Evolutionary conservation across 2,329 filamentous ascomycete species (phyloP), one percentile per base, ranked within the genome.

Genomic region (Trichoderma sp.): DNA sequence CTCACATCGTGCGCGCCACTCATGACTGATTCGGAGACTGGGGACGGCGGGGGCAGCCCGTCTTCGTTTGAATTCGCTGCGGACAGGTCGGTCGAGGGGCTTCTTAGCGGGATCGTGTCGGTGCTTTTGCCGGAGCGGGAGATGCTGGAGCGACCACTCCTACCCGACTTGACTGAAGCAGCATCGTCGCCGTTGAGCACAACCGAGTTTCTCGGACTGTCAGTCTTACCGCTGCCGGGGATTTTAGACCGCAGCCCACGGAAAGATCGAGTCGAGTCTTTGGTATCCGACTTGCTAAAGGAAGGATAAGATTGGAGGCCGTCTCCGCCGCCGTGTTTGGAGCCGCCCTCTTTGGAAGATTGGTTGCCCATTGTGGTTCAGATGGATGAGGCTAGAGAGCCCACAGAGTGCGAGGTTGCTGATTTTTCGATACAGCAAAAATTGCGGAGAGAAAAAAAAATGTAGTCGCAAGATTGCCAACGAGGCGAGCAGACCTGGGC

Each of bases 211-310:
- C 93, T 87, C 26, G 94, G 94, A 78, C 94, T 97, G 76, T 97
- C 94, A 56, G 84, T 88, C 76, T 88, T 92, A 71, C 84, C 84
- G 72, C 80, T 84, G 43, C 91, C 92, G 2, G 92, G 93, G 70
- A 97, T 97, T 82, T 97, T 97, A 71, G 93, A 96, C 70, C 93
- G 88, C 73, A 98, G 87, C 49, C 89, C 91, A 73, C 92, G 89
- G 79, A 97, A 90, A 5, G 94, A 97, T 72, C 94, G 91, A 37
- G 91, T 89, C 7, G 94, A 97, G 73, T 97, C 94, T 79, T 94
- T 95, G 32, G 95, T 98, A 78, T 98, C 95, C 68, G 94, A 93
- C 78, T 91, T 91, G 81, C 90, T 92, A 78, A 98, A 95, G 32
- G 95, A 97, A 32, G 94, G 95, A 79, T 96, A 97, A 34, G 93